These are phyloP conservation scores for Plenodomus biglobosus DNA, from an alignment of 2,329 filamentous ascomycete species.

Conservation along the genomic window DNA sequence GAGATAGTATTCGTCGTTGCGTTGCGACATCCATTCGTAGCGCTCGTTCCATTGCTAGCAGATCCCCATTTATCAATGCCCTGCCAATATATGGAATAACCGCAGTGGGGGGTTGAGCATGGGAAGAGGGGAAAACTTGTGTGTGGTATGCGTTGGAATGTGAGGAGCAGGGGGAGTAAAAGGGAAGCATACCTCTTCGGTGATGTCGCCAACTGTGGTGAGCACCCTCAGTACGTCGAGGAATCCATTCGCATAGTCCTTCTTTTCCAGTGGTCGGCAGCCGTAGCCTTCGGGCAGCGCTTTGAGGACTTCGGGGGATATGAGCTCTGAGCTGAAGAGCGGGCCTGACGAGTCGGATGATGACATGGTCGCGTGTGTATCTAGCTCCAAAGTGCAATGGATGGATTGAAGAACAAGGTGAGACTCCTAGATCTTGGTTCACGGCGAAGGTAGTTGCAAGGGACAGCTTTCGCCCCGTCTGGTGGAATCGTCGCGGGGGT, in stretches of 20 bases:
- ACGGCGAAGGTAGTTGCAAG: neutral
- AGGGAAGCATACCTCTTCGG: slow-evolving; percentile 55
- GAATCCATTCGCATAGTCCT: slow-evolving; percentile 80
- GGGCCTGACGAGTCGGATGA: slow-evolving; percentile 46
- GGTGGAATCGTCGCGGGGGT: neutral
- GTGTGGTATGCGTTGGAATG: neutral
- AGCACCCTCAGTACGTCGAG: slow-evolving; percentile 88
- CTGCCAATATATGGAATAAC: no score
- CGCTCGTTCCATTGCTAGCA: slow-evolving; percentile 65
- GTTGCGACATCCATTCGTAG: slow-evolving; percentile 77
- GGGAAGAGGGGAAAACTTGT: no score
- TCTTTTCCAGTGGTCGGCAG: slow-evolving; percentile 74
- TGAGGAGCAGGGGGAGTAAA: neutral
- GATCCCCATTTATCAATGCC: neutral
- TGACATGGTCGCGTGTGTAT: slow-evolving; percentile 6
- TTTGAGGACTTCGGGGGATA: slow-evolving; percentile 72
- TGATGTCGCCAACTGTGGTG: slow-evolving; percentile 88
- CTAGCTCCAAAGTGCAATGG: no score
- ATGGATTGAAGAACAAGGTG: neutral
- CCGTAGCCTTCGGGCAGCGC: slow-evolving; percentile 79
- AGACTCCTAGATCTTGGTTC: neutral
- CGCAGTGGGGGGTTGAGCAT: no score
- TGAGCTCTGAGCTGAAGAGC: slow-evolving; percentile 76
- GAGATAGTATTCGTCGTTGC: slow-evolving; percentile 80
- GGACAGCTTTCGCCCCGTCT: neutral